Evolutionary conservation across 129 eudicot species (phyloP).

Genomic region (Artemisia argyi): DNA sequence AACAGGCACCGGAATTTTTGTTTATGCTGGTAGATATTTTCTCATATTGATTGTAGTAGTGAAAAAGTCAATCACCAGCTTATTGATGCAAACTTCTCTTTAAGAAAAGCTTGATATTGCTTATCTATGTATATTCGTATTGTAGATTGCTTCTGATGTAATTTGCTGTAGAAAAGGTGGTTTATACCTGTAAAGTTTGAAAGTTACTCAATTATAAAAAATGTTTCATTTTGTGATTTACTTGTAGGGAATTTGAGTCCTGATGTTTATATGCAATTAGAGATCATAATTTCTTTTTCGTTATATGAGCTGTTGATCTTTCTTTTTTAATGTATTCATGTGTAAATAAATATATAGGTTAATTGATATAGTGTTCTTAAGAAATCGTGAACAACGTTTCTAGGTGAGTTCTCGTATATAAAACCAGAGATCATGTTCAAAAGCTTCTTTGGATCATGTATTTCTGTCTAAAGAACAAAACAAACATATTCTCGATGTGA

Average conservation of each 20-base stretch:
- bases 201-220: too few species aligned
- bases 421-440: slow-evolving; percentile 9
- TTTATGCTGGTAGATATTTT: neutral
- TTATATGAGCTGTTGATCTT: neutral
- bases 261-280: slow-evolving; percentile 12
- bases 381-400: neutral
- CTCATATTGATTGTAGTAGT: slow-evolving; percentile 7
- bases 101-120: neutral
- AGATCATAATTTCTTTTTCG: slow-evolving; percentile 1
- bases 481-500: neutral
- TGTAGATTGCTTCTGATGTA: too few species aligned
- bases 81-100: neutral
- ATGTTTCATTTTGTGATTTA: neutral
- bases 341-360: neutral
- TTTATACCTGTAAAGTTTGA: too few species aligned
- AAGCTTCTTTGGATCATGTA: neutral
- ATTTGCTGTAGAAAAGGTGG: too few species aligned
- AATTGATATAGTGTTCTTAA: neutral
- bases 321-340: neutral
- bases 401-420: slow-evolving; percentile 3
- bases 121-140: neutral
- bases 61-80: neutral
- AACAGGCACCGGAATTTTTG: too few species aligned
- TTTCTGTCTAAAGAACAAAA: slow-evolving; percentile 1
- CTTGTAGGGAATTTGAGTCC: neutral